These are phyloP conservation scores for Evansstolkia leycettana DNA, from an alignment of 495 filamentous ascomycete species.

Conservation along the genomic window DNA sequence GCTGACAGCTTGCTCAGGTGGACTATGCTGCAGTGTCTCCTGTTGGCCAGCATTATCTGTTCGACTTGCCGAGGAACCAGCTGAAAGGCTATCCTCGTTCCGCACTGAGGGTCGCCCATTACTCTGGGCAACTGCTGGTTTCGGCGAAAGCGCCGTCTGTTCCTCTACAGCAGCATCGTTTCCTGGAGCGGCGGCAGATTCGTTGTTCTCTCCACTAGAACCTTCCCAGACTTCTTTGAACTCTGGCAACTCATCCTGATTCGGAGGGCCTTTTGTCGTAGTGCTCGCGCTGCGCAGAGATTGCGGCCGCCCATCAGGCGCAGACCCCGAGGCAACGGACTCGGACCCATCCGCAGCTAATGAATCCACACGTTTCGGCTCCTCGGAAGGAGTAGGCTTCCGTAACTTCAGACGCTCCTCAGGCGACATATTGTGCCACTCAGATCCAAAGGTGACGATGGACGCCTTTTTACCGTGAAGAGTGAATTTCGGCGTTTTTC, in stretches of 20 bases:
- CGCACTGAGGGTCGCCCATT: neutral
- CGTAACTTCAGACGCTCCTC: conserved; percentile 59
- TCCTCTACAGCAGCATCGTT: neutral
- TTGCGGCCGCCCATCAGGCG: conserved; percentile 15
- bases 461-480: conserved; percentile 97
- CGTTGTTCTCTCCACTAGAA: conserved; percentile 2
- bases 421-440: conserved; percentile 70
- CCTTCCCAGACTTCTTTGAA: conserved; percentile 14
- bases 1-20: conserved; percentile 13
- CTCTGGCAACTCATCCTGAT: conserved; percentile 14
- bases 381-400: conserved; percentile 38
- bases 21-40: conserved; percentile 5
- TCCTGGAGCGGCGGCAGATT: no score
- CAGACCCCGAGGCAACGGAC: conserved; percentile 17
- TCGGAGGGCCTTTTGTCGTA: conserved; percentile 19
- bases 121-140: neutral
- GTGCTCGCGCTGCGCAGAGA: conserved; percentile 30
- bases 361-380: conserved; percentile 29
- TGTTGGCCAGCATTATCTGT: conserved; percentile 1
- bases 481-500: conserved; percentile 79
- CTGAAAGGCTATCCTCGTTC: conserved; percentile 3
- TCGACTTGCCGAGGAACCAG: conserved; percentile 1
- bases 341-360: conserved; percentile 18
- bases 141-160: neutral
- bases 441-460: conserved; percentile 84